Evolutionary conservation across 495 filamentous ascomycete species (phyloP).

Genomic region (Lophiostoma macrostomum): DNA sequence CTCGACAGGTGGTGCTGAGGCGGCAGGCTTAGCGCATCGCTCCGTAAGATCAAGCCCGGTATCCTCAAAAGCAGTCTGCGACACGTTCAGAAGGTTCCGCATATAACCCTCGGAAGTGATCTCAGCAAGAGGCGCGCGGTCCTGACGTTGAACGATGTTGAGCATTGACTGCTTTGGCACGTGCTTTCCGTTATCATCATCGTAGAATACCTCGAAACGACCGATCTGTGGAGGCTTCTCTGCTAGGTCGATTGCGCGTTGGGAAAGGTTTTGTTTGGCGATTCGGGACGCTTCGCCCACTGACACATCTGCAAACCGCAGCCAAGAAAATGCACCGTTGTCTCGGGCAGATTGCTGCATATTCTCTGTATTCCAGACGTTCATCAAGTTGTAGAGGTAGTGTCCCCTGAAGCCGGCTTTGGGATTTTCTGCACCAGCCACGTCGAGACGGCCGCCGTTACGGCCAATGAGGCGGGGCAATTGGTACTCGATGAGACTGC

Average conservation of each 20-base stretch:
- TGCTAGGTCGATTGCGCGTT: conserved; percentile 61
- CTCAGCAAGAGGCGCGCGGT: conserved; percentile 63
- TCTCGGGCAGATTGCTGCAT: conserved; percentile 57
- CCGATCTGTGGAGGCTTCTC: conserved; percentile 47
- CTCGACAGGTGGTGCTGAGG: conserved; percentile 84
- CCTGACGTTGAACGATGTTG: conserved; percentile 68
- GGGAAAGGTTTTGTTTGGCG: conserved; percentile 59
- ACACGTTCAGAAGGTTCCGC: conserved; percentile 73
- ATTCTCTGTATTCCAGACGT: conserved; percentile 82
- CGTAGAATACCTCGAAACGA: conserved; percentile 55
- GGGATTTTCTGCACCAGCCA: conserved; percentile 70
- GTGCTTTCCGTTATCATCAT: conserved; percentile 56
- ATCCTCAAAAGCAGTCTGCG: conserved; percentile 59
- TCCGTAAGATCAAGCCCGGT: conserved; percentile 74
- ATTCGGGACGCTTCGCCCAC: conserved; percentile 63
- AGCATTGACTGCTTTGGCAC: conserved; percentile 73
- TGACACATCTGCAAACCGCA: conserved; percentile 80
- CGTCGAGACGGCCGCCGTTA: conserved; percentile 69
- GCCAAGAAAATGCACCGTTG: conserved; percentile 76
- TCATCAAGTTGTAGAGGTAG: conserved; percentile 74
- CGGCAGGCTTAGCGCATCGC: conserved; percentile 68
- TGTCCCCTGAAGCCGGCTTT: conserved; percentile 72
- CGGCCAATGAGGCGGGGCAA: conserved; percentile 76
- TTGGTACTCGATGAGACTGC: conserved; percentile 78
- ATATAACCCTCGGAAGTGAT: conserved; percentile 73